These are phyloP conservation scores for Malassezia vespertilionis DNA, from an alignment of 1,284 basidiomycete species.

Conservation along the genomic window DNA sequence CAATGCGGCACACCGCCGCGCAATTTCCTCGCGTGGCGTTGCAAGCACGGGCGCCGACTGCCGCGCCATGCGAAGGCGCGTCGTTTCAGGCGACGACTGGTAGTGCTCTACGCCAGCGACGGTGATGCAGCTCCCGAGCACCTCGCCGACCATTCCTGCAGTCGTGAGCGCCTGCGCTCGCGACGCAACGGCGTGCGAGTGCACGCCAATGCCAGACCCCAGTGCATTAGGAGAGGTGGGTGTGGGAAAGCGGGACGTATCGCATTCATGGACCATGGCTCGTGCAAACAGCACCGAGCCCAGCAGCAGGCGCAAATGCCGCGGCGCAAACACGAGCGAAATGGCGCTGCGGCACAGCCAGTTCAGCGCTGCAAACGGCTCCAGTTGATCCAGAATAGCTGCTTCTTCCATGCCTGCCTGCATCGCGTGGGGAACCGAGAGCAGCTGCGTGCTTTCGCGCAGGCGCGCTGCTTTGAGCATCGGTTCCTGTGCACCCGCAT, in stretches of 20 bases:
- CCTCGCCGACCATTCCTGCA: conserved; percentile 29
- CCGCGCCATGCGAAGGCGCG: background rate
- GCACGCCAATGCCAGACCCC: background rate
- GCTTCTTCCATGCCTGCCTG: background rate
- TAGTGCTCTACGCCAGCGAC: conserved; percentile 19
- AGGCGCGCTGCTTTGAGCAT: too few species aligned
- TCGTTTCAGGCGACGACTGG: background rate
- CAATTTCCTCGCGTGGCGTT: background rate
- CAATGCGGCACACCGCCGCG: background rate
- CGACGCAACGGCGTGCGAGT: conserved; percentile 19
- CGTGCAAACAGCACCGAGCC: background rate
- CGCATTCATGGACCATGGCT: background rate
- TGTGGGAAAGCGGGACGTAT: background rate
- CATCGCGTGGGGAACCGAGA: background rate
- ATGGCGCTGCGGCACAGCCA: background rate
- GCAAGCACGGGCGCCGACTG: background rate
- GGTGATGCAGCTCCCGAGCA: conserved; percentile 26
- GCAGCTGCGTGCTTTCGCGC: too few species aligned
- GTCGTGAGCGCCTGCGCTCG: conserved; percentile 27
- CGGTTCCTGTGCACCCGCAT: too few species aligned
- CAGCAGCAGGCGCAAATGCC: conserved; percentile 3
- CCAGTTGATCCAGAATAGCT: background rate
- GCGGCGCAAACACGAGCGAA: background rate
- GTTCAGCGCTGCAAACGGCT: conserved; percentile 1
- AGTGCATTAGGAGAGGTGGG: background rate